Evolutionary conservation across 306 rosid species (phyloP).

Genomic region (Canavalia gladiata): DNA sequence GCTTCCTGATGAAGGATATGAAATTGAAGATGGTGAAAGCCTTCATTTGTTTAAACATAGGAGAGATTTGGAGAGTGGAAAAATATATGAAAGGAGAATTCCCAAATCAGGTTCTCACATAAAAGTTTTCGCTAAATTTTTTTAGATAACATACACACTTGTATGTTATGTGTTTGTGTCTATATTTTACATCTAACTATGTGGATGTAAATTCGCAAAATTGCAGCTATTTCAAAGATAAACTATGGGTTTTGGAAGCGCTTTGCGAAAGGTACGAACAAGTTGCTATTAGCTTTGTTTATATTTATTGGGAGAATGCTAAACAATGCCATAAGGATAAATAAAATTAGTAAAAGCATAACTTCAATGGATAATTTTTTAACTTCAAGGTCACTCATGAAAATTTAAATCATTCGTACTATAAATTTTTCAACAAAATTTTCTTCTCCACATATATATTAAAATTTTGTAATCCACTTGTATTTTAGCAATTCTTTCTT

Average conservation of each 20-base stretch:
- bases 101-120: not conserved
- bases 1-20: conserved; percentile 17
- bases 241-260: conserved; percentile 33
- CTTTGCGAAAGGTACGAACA: conserved; percentile 23
- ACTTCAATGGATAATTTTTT: too few relatives aligned
- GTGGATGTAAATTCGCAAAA: not conserved
- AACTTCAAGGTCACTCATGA: too few relatives aligned
- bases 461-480: too few relatives aligned
- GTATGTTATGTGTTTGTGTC: not conserved
- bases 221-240: conserved; percentile 36
- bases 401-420: too few relatives aligned
- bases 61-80: not conserved
- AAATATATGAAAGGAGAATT: not conserved
- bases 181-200: not conserved
- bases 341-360: too few relatives aligned
- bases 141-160: not conserved
- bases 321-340: too few relatives aligned
- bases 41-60: not conserved
- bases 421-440: too few relatives aligned
- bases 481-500: too few relatives aligned
- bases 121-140: not conserved
- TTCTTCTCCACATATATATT: too few relatives aligned
- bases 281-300: not conserved
- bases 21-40: not conserved
- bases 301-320: not conserved